Percentiles rank a stretch among this genome's conserved stretches.
phyloP scores from a whole-genome alignment of 1,284 basidiomycete species.

The Boletus semigastroideus region DNA sequence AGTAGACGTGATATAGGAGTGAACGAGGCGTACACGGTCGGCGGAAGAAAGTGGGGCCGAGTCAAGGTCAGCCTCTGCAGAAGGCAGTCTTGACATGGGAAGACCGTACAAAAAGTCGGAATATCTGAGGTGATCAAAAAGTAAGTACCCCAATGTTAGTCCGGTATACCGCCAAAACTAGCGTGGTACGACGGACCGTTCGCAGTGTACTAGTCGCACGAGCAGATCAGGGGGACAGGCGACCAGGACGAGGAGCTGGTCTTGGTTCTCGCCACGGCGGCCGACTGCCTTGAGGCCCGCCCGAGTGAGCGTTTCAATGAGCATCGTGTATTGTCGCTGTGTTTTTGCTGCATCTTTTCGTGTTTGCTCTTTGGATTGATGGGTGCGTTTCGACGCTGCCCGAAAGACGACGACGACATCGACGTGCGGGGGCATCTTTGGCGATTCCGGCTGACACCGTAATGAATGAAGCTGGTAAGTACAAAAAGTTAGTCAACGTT shows the following conservation, averaged over 20 bases:
- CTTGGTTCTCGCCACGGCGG: constrained; percentile 68
- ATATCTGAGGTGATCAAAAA: constrained; percentile 39
- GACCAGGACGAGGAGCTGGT: constrained; percentile 81
- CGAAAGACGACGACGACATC: constrained; percentile 74
- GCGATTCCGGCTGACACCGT: not conserved
- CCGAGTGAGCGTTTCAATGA: constrained; percentile 59
- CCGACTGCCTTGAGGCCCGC: constrained; percentile 71
- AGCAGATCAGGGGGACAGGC: constrained; percentile 67
- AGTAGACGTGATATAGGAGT: constrained; percentile 73
- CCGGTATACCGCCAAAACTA: not conserved
- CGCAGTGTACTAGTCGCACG: constrained; percentile 64
- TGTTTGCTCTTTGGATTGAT: constrained; percentile 58
- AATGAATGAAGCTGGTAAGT: not conserved
- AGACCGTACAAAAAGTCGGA: constrained; percentile 65
- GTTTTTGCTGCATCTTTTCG: constrained; percentile 62
- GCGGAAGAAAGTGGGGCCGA: constrained; percentile 56
- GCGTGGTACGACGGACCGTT: constrained; percentile 54
- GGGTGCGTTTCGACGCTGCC: constrained; percentile 43
- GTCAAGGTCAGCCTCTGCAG: constrained; percentile 42
- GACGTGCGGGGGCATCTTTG: constrained; percentile 49
- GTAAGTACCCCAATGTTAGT: constrained; percentile 7
- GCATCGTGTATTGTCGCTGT: constrained; percentile 62
- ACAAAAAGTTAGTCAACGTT: not conserved
- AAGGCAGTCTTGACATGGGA: constrained; percentile 50
- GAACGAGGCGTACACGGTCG: constrained; percentile 78